Evolutionary conservation across 2,329 filamentous ascomycete species (phyloP), one percentile per base, ranked within the genome.

Genomic region (Bipolaris zeicola): DNA sequence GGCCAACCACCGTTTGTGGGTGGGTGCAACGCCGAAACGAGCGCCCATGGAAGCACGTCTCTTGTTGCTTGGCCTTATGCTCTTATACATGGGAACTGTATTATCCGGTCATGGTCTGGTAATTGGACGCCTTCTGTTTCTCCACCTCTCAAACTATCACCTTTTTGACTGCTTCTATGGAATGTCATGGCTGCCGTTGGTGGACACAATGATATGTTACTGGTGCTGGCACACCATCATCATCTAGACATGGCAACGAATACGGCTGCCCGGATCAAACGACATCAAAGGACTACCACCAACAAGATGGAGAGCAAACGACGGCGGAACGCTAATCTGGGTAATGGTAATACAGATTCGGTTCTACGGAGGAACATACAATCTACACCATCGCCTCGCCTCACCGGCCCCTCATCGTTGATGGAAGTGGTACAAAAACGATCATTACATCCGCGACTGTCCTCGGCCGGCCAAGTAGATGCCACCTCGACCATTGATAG

Each of bases 1-100:
- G 33, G 44, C 55, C 46, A 58, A 58, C 41, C 51, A 46, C 26
- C 24, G 39, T 20, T 42, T 36, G 6, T 46, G 31, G 41, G 33
- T 55, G 41, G 34, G 36, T 36, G 16, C 20, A 16, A 41, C 16
- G 34, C 46, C 46, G 55, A 58, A 58, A 58, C 55, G 42, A 42
- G 50, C 42, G 28, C 46, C 37, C 36, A 47, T 39, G 47, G 38
- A 18, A 43, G 28, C 36, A 31, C 46, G 51, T 50, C 43, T 51
- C 43, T 55, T 39, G 43, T 43, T 31, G 8, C 38, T 34, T 47
- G 42, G 34, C 41, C 28, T 41, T 26, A 37, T 26, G 36, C 41
- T 50, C 20, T 41, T 53, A 41, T 46, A 38, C 39, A 55, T 55
- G 51, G 51, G 37, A 44, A 39, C 26, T 33, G 36, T 37, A 37